phyloP scores from a whole-genome alignment of 2,329 filamentous ascomycete species.

The Botrytis fragariae region DNA sequence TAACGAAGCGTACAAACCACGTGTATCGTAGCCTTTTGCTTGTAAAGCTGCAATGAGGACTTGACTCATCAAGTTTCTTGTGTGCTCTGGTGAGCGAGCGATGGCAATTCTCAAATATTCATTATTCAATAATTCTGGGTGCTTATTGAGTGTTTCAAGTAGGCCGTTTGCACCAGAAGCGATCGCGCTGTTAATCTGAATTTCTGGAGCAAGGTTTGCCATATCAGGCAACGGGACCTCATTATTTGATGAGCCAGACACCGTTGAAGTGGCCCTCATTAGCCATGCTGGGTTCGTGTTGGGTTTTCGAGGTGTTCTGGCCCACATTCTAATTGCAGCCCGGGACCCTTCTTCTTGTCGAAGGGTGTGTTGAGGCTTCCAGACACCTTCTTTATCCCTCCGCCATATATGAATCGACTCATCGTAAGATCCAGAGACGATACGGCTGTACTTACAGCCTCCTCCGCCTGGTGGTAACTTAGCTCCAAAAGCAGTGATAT shows the following conservation, averaged over 20 bases:
- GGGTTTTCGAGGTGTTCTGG: not conserved
- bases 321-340: constrained; percentile 41
- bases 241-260: not conserved
- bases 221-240: not conserved
- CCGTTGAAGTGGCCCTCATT: not conserved
- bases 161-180: constrained; percentile 48
- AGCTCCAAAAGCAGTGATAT: constrained; percentile 77
- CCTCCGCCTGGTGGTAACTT: constrained; percentile 89
- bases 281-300: constrained; percentile 13
- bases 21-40: not conserved
- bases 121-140: constrained; percentile 32
- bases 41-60: constrained; percentile 14
- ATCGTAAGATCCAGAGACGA: constrained; percentile 95
- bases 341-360: constrained; percentile 69
- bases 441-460: constrained; percentile 85
- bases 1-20: constrained; percentile 1
- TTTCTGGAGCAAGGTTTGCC: constrained; percentile 38
- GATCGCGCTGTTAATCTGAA: constrained; percentile 54
- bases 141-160: constrained; percentile 32
- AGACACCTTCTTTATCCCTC: constrained; percentile 77
- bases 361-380: constrained; percentile 74
- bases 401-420: constrained; percentile 96
- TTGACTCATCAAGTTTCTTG: constrained; percentile 25
- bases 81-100: constrained; percentile 19
- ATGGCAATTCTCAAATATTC: constrained; percentile 26